These are phyloP conservation scores for Aristolochia fimbriata DNA, from an alignment of 164 flowering plant genomes.

Conservation along the genomic window DNA sequence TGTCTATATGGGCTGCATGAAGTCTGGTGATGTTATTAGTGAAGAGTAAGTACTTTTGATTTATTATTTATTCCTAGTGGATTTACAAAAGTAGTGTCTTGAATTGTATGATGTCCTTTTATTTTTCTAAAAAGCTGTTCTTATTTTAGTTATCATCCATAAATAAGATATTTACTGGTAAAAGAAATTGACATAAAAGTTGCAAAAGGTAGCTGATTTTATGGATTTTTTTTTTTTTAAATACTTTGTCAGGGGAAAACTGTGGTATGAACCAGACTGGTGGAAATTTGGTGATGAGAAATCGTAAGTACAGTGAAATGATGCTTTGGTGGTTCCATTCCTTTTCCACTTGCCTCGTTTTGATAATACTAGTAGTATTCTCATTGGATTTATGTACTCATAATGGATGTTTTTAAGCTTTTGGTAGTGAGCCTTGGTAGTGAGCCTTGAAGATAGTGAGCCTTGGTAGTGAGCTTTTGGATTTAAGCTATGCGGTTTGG, in stretches of 20 bases:
- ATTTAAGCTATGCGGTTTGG: too few relatives aligned
- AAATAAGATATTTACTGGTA: background rate
- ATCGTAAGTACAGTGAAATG: slow-evolving; percentile 49
- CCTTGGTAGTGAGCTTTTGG: too few relatives aligned
- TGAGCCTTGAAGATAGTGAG: too few relatives aligned
- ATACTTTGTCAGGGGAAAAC: slow-evolving; percentile 61
- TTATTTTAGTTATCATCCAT: background rate
- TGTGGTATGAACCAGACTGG: slow-evolving; percentile 99
- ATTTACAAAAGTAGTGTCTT: too few relatives aligned
- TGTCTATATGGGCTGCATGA: slow-evolving; percentile 98
- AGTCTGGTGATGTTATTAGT: slow-evolving; percentile 84
- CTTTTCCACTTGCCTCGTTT: too few relatives aligned
- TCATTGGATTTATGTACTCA: too few relatives aligned
- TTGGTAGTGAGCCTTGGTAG: too few relatives aligned
- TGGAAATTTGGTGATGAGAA: slow-evolving; percentile 98
- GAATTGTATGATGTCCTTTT: background rate
- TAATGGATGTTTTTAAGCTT: too few relatives aligned
- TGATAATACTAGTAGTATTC: too few relatives aligned
- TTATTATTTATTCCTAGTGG: background rate
- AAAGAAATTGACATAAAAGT: background rate
- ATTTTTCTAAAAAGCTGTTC: background rate
- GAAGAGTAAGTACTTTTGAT: slow-evolving; percentile 52
- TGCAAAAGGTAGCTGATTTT: background rate
- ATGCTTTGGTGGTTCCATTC: too few relatives aligned
- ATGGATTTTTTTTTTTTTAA: background rate